Evolutionary conservation across 2,329 filamentous ascomycete species (phyloP).

Genomic region (Capronia epimyces): DNA sequence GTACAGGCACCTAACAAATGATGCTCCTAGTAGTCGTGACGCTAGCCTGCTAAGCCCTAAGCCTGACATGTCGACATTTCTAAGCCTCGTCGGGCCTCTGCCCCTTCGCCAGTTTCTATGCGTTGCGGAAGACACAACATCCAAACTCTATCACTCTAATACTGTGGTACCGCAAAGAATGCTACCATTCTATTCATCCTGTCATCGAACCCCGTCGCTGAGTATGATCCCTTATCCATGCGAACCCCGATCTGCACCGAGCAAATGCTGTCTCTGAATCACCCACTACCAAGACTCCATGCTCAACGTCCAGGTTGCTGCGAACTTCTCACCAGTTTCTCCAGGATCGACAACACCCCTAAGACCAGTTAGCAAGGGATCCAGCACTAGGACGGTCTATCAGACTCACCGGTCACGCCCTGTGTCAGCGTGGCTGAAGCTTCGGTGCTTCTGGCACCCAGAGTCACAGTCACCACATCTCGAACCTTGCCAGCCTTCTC

Average conservation of each 20-base stretch:
- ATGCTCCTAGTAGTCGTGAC: too few species aligned
- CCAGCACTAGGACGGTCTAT: neutral
- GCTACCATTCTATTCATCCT: neutral
- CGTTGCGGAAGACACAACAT: neutral
- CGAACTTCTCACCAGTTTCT: conserved; percentile 15
- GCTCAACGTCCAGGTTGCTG: neutral
- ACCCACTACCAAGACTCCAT: neutral
- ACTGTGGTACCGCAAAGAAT: neutral
- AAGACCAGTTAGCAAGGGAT: conserved; percentile 2
- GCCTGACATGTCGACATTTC: neutral
- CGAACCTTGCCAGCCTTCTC: conserved; percentile 54
- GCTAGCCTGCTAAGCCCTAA: too few species aligned
- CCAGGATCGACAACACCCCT: conserved; percentile 23
- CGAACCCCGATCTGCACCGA: neutral
- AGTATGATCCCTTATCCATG: neutral
- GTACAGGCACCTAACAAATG: too few species aligned
- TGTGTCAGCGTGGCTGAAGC: conserved; percentile 80
- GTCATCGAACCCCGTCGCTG: neutral
- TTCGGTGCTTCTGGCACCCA: conserved; percentile 83
- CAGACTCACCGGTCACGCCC: conserved; percentile 69
- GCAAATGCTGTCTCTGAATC: neutral
- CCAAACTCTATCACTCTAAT: neutral
- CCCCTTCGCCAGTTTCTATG: neutral
- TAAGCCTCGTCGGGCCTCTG: neutral
- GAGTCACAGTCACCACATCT: conserved; percentile 75